Percentiles rank a stretch among this genome's conserved stretches.
Conservation (phyloP, 1,284 basidiomycete genomes). For the Schizophyllum commune region DNA sequence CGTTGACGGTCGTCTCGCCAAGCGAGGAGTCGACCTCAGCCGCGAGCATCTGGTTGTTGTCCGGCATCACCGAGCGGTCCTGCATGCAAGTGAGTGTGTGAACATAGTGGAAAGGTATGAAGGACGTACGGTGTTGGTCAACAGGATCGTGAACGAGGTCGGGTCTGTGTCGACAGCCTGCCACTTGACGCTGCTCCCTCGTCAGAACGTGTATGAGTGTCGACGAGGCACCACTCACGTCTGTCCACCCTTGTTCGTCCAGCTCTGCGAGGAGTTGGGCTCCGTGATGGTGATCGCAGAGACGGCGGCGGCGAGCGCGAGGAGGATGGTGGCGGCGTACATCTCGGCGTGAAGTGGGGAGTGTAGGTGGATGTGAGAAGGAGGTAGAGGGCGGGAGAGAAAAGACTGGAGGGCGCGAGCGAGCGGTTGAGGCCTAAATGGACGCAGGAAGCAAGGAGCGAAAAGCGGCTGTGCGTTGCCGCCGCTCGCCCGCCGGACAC, state of each 20-base stretch:
- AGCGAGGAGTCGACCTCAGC: constrained; percentile 39
- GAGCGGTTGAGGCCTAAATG: neutral
- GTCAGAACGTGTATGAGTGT: neutral
- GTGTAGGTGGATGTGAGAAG: constrained; percentile 3
- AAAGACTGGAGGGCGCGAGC: neutral
- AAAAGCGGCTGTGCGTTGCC: neutral
- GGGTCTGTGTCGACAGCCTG: constrained; percentile 54
- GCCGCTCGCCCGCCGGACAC: too few species aligned
- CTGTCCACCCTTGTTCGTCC: constrained; percentile 54
- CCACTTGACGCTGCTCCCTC: constrained; percentile 41
- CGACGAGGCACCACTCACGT: neutral
- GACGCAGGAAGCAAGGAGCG: neutral
- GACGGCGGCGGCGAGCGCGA: constrained; percentile 37
- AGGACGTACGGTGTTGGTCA: constrained; percentile 46
- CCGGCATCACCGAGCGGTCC: neutral
- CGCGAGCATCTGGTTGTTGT: constrained; percentile 33
- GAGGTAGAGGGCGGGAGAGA: constrained; percentile 10
- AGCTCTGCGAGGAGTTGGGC: constrained; percentile 43
- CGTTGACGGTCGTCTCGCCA: constrained; percentile 26
- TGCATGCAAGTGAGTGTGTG: too few species aligned
- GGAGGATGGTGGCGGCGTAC: constrained; percentile 31
- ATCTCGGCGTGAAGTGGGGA: neutral
- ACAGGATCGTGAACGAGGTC: constrained; percentile 57
- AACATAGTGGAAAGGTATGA: too few species aligned
- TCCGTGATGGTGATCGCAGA: constrained; percentile 50